Evolutionary conservation across 73 alveolate genomes (phyloP), one percentile per base, ranked within the genome.

Genomic region (Paramecium biaurelia): DNA sequence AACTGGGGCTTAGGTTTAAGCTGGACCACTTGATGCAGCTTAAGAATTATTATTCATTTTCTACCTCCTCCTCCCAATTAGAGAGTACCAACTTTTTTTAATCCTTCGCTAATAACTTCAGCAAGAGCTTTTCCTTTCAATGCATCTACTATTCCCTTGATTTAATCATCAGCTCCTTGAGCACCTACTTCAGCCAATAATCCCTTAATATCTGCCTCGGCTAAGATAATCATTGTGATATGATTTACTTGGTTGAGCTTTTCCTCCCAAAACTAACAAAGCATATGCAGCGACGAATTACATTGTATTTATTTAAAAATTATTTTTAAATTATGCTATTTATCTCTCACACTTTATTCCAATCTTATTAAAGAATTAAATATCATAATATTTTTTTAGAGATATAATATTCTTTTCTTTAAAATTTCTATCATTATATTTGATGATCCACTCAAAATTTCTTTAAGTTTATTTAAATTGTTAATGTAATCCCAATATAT

Each of bases 201-300:
- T 20, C 59, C 86, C 58, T 72, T 72, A 72, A 72, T 32, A 26
- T 72, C 86, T 28, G 86, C 86, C 32, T 32, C 86, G 35, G 86
- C 86, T 72, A 67, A 15, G 45, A 67, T 67, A 70, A 20, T 38
- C 35, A 72, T 34, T 72, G 38, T 10, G 14, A 28, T 35, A 20
- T 35, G 20, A 67, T 32, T 12, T 63, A 79, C 90, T 79, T 79
- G 90, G 90, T 41, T 79, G 42, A 30, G 45, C 70, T 18, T 79
- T 79, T 79, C 90, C 90, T 43, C 90, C 90, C 47, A 79, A 45
- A 79, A 79, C 90, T 38, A 79, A 34, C 42, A 79, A 47, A 45
- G 90, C 90, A 79, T 79, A 79, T 4, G 90, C 90, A 42, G 90
- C 90, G 43, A 79, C 90, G 90, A 20, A 79, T 45, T 79, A 30